Evolutionary conservation across 2,329 filamentous ascomycete species (phyloP).

Genomic region (Lasiodiplodia citricola): DNA sequence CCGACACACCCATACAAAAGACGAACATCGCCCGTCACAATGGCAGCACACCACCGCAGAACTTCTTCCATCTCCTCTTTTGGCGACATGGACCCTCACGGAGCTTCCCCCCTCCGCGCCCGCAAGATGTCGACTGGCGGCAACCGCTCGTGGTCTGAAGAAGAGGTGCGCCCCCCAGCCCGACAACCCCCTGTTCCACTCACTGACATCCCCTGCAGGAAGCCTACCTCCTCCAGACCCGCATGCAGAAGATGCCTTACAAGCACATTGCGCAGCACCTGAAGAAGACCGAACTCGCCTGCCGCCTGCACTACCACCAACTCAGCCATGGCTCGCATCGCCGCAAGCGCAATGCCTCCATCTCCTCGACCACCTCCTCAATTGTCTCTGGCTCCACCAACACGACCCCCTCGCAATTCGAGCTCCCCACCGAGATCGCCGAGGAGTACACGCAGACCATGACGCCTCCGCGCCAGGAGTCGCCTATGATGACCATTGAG

Average conservation of each 20-base stretch:
- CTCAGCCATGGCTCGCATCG: constrained; percentile 82
- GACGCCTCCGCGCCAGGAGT: constrained; percentile 47
- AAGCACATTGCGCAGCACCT: constrained; percentile 86
- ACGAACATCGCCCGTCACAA: constrained; percentile 59
- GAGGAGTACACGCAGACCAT: constrained; percentile 39
- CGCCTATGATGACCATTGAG: constrained; percentile 36
- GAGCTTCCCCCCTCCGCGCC: constrained; percentile 59
- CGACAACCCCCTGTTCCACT: background rate
- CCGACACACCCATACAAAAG: constrained; percentile 42
- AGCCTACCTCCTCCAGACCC: constrained; percentile 81
- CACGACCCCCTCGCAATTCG: constrained; percentile 34
- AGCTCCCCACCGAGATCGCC: constrained; percentile 28
- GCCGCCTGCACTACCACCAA: constrained; percentile 86
- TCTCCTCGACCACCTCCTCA: constrained; percentile 58
- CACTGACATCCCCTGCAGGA: constrained; percentile 63
- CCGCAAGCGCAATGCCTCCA: constrained; percentile 75
- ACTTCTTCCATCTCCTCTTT: constrained; percentile 46
- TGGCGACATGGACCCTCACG: constrained; percentile 42
- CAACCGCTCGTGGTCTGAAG: constrained; percentile 82
- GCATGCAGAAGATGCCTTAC: constrained; percentile 87
- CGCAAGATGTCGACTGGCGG: constrained; percentile 65
- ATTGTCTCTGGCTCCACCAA: constrained; percentile 40
- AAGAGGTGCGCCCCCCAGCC: constrained; percentile 66
- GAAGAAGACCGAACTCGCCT: constrained; percentile 87
- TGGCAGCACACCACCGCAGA: constrained; percentile 38